phyloP scores from a whole-genome alignment of 1,284 basidiomycete species.

The Schizophyllum commune region DNA sequence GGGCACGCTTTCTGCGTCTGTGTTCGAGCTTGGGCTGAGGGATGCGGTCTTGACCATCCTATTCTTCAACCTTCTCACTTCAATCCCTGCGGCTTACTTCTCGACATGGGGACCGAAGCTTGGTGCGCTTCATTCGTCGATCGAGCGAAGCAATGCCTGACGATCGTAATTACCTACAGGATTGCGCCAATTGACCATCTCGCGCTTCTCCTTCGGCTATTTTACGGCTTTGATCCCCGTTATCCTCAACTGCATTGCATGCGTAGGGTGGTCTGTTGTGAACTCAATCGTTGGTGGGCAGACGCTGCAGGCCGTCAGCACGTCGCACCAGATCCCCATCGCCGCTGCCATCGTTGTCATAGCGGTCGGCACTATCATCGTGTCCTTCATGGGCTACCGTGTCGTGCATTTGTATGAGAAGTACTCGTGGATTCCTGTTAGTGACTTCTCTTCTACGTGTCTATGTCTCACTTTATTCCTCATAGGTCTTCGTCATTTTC shows the following conservation, averaged over 20 bases:
- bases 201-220: conserved; percentile 14
- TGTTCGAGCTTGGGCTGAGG: conserved; percentile 12
- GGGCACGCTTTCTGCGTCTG: conserved; percentile 8
- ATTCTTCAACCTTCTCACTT: conserved; percentile 12
- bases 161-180: conserved; percentile 4
- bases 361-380: conserved; percentile 5
- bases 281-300: conserved; percentile 13
- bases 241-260: conserved; percentile 13
- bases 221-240: conserved; percentile 12
- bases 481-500: conserved; percentile 9
- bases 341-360: conserved; percentile 13
- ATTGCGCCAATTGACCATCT: conserved; percentile 11
- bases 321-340: conserved; percentile 11
- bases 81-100: conserved; percentile 8
- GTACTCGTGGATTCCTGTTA: conserved; percentile 13
- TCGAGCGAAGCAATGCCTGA: conserved; percentile 11
- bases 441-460: not conserved
- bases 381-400: conserved; percentile 11
- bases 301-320: conserved; percentile 11
- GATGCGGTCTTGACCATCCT: conserved; percentile 13
- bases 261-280: conserved; percentile 14
- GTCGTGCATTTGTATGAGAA: conserved; percentile 15
- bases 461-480: not conserved
- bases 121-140: not conserved
- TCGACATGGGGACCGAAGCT: not conserved